Conservation (phyloP, 2,329 filamentous ascomycete genomes). For the Monosporascus sp. region DNA sequence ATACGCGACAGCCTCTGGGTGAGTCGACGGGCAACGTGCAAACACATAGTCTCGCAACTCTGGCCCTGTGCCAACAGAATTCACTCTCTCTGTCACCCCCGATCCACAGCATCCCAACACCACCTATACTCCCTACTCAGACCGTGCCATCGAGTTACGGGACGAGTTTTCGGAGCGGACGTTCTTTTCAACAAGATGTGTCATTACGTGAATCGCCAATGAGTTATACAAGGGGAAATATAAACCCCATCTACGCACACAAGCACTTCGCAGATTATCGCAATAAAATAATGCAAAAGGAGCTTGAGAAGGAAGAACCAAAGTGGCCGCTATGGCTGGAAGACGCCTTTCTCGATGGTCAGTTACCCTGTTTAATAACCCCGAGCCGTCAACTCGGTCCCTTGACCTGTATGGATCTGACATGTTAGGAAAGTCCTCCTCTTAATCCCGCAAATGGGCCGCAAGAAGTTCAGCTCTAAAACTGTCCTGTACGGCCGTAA, state of each 20-base stretch:
- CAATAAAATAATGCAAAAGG: slow-evolving; percentile 59
- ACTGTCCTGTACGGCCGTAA: slow-evolving; percentile 62
- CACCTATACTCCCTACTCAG: slow-evolving; percentile 45
- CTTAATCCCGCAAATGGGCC: slow-evolving; percentile 60
- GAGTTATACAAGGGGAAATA: slow-evolving; percentile 27
- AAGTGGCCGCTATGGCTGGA: slow-evolving; percentile 60
- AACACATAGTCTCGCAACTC: slow-evolving; percentile 28
- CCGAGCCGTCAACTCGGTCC: not conserved
- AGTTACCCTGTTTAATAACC: slow-evolving; percentile 18
- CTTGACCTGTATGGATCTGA: slow-evolving; percentile 10
- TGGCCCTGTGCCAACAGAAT: slow-evolving; percentile 41
- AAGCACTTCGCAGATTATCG: slow-evolving; percentile 62
- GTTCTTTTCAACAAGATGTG: slow-evolving; percentile 29
- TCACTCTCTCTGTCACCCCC: slow-evolving; percentile 38
- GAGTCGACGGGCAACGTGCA: slow-evolving; percentile 51
- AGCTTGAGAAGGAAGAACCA: slow-evolving; percentile 52
- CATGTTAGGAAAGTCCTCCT: slow-evolving; percentile 46
- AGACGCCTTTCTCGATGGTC: slow-evolving; percentile 63
- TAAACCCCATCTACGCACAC: slow-evolving; percentile 58
- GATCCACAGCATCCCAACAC: slow-evolving; percentile 34
- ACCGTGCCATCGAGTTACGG: slow-evolving; percentile 45
- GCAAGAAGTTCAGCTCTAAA: slow-evolving; percentile 61
- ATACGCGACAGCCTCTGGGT: slow-evolving; percentile 39
- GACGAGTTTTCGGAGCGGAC: slow-evolving; percentile 26
- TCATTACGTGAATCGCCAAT: slow-evolving; percentile 27